These are phyloP conservation scores for Durotheca rogersii DNA, from an alignment of 495 filamentous ascomycete species.

Conservation along the genomic window DNA sequence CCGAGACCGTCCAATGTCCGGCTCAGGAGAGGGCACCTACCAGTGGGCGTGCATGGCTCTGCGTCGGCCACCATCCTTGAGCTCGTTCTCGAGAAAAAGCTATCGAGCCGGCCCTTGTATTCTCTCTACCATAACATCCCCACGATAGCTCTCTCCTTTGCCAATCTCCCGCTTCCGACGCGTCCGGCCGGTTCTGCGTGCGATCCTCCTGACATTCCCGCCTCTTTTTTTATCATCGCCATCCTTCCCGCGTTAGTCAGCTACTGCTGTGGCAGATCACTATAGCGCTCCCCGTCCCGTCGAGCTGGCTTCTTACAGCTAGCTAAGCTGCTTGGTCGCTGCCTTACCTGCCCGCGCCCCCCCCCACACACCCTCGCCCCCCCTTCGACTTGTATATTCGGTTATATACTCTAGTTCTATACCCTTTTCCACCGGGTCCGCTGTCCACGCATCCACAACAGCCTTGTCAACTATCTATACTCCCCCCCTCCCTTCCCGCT, in stretches of 20 bases:
- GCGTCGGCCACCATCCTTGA: slow-evolving; percentile 23
- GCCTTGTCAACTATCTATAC: slow-evolving; percentile 11
- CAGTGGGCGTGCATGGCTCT: slow-evolving; percentile 28
- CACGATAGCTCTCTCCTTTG: slow-evolving; percentile 28
- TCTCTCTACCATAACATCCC: slow-evolving; percentile 25
- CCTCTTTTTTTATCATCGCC: slow-evolving; percentile 11
- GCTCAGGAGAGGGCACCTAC: slow-evolving; percentile 24
- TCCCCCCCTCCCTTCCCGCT: slow-evolving; percentile 12
- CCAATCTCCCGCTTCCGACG: slow-evolving; percentile 32
- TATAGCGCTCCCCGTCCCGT: slow-evolving; percentile 33
- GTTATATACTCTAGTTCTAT: slow-evolving; percentile 10
- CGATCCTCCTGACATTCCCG: background rate
- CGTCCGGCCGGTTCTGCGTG: slow-evolving; percentile 19
- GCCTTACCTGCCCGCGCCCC: no score
- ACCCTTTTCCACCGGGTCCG: slow-evolving; percentile 21
- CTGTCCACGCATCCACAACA: slow-evolving; percentile 18
- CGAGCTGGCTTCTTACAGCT: no score
- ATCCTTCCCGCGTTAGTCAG: slow-evolving; percentile 9
- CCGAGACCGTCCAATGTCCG: slow-evolving; percentile 32
- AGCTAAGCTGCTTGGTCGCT: slow-evolving; percentile 1
- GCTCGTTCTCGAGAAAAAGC: slow-evolving; percentile 11
- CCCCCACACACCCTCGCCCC: no score
- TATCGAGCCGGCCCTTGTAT: slow-evolving; percentile 28
- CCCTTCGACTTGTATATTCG: slow-evolving; percentile 3
- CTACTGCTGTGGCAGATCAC: slow-evolving; percentile 20